A percentile compares a stretch with the other conserved stretches of the same genome.
These are phyloP conservation scores for Trichaptum fuscoviolaceum DNA, from an alignment of 768 basidiomycete genomes.

Conservation along the genomic window DNA sequence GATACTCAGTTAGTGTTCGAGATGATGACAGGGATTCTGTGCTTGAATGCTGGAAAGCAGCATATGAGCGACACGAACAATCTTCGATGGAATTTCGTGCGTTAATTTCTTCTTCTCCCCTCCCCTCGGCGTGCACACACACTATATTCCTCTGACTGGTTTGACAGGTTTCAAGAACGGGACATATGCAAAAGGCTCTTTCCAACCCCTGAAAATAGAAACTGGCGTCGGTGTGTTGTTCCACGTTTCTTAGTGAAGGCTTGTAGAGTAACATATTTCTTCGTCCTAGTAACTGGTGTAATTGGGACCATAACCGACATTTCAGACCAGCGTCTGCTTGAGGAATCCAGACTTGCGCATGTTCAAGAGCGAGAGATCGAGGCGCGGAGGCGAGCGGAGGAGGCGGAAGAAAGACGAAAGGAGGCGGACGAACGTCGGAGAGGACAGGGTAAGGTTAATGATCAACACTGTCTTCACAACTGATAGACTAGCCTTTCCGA, in stretches of 20 bases:
- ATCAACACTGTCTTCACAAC: background rate
- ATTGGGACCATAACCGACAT: slow-evolving; percentile 16
- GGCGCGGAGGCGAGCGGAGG: slow-evolving; percentile 21
- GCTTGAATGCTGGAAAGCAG: background rate
- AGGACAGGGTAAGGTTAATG: slow-evolving; percentile 21
- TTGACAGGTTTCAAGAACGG: slow-evolving; percentile 3
- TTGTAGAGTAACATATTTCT: too few species aligned
- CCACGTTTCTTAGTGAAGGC: too few species aligned
- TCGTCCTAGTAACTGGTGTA: background rate
- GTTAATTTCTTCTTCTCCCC: background rate
- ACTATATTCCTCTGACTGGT: background rate
- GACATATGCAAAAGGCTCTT: slow-evolving; percentile 1
- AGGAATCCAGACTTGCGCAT: slow-evolving; percentile 23
- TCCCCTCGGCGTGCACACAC: too few species aligned
- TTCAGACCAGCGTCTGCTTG: slow-evolving; percentile 18
- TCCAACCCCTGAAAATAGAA: background rate
- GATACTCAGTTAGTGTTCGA: background rate
- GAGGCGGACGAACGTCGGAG: slow-evolving; percentile 25
- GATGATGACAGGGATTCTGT: background rate
- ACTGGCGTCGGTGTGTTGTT: background rate
- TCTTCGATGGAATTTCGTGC: slow-evolving; percentile 1
- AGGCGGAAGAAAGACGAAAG: slow-evolving; percentile 20
- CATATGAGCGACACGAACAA: background rate
- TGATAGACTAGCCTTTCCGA: background rate
- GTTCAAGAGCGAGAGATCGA: slow-evolving; percentile 25